Evolutionary conservation across 306 rosid species (phyloP), one percentile per base, ranked within the genome.

Genomic region (Morella rubra): DNA sequence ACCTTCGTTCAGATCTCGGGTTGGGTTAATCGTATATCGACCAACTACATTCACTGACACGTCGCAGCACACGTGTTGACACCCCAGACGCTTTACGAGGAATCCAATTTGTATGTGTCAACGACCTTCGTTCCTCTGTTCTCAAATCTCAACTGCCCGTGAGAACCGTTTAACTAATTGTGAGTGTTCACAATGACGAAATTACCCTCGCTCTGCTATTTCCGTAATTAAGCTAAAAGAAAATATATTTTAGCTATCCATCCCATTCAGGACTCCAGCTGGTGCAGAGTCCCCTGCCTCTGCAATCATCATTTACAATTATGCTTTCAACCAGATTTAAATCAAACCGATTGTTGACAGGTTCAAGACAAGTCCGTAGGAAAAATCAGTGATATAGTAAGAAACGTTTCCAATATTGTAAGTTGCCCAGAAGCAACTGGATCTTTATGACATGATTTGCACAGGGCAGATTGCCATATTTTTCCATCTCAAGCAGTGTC

Each of bases 121-220:
- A 45, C 5, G 24, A 16, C 16, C 13, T 13, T 45, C 46, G 46
- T 14, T 69, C 64, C 71, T 6, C 52, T 73, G 58, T 66, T 76
- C 68, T 82, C 80, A 81, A 74, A 66, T 76, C 68, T 82, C 79
- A 83, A 76, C 79, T 44, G 55, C 19, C 81, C 76, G 77, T 44
- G 66, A 77, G 73, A 61, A 45, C 62, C 73, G 84, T 47, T 50
- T 42, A 15, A 61, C 81, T 81, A 27, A 72, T 40, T 55, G 73
- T 62, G 14, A 32, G 18, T 16, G 44, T 14, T 8, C 2, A 0
- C 27, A 50, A 24, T 27, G 70, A 61, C 70, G 49, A 32, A 8
- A 16, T 59, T 46, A 7, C 18, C 58, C 40, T 15, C 16, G n/a
- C n/a, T 18, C 15, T 15, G 8, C 16, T 13, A 49, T 49, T 47